These are phyloP conservation scores for Noccaea bulbosa DNA, from an alignment of 345 rosid species.

Conservation along the genomic window DNA sequence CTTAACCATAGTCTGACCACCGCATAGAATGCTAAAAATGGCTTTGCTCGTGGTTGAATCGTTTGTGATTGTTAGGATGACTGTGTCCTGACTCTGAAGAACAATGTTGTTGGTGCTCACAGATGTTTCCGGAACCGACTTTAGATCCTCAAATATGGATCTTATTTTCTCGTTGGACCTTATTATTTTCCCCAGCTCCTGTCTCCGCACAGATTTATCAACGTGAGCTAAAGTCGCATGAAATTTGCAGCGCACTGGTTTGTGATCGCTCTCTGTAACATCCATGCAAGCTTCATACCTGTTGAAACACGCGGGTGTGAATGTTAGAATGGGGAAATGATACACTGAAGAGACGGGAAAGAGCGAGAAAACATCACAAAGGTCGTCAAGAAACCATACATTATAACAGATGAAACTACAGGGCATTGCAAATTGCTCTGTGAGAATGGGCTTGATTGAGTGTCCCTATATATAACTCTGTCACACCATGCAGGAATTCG, in stretches of 20 bases:
- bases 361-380: background rate
- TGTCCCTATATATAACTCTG: constrained; percentile 86
- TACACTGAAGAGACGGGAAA: background rate
- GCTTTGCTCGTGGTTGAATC: constrained; percentile 56
- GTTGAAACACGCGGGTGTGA: constrained; percentile 11
- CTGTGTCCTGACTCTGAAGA: constrained; percentile 86
- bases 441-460: constrained; percentile 52
- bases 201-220: constrained; percentile 89
- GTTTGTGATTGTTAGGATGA: constrained; percentile 67
- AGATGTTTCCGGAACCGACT: constrained; percentile 63
- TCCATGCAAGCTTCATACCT: constrained; percentile 98
- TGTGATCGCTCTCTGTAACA: constrained; percentile 93
- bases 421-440: constrained; percentile 90
- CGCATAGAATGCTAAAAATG: constrained; percentile 60
- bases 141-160: constrained; percentile 58
- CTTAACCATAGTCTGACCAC: constrained; percentile 57
- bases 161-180: constrained; percentile 57
- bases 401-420: constrained; percentile 64
- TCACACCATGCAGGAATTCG: constrained; percentile 99
- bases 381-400: constrained; percentile 50
- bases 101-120: constrained; percentile 64
- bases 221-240: constrained; percentile 71
- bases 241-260: constrained; percentile 93
- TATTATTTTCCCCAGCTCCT: constrained; percentile 66
- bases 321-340: background rate